Evolutionary conservation across 441 rosid genomes (phyloP).

Genomic region (Mallotus japonicus): DNA sequence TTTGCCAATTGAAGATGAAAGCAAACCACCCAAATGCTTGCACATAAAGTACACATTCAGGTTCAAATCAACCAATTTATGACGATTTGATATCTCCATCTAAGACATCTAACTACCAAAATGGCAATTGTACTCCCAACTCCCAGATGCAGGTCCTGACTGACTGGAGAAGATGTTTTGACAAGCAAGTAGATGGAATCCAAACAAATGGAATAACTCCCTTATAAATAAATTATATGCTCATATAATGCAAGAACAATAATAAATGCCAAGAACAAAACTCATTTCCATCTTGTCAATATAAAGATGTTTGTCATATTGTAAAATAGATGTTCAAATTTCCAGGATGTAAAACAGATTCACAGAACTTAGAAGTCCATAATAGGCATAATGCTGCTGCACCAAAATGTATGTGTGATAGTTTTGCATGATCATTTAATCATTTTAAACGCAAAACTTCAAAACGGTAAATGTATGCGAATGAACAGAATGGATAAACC

Average conservation of each 20-base stretch:
- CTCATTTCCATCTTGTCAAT: background rate
- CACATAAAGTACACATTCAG: background rate
- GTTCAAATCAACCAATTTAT: too few relatives aligned
- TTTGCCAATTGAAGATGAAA: conserved; percentile 4
- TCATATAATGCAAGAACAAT: background rate
- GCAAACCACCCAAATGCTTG: background rate
- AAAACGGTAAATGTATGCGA: background rate
- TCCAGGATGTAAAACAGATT: background rate
- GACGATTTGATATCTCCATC: background rate
- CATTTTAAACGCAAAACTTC: background rate
- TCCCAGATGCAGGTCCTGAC: background rate
- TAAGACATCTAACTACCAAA: conserved; percentile 10
- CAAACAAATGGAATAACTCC: background rate
- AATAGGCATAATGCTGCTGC: background rate
- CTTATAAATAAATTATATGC: background rate
- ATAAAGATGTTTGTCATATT: background rate
- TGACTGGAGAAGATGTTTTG: background rate
- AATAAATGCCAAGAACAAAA: background rate
- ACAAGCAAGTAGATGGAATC: background rate
- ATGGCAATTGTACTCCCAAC: background rate
- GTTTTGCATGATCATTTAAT: background rate
- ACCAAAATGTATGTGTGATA: background rate
- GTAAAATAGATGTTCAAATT: background rate
- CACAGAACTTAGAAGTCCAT: background rate
- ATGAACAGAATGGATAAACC: background rate